These are phyloP conservation scores for Erysiphe pulchra DNA, from an alignment of 2,329 filamentous ascomycete species.

Conservation along the genomic window DNA sequence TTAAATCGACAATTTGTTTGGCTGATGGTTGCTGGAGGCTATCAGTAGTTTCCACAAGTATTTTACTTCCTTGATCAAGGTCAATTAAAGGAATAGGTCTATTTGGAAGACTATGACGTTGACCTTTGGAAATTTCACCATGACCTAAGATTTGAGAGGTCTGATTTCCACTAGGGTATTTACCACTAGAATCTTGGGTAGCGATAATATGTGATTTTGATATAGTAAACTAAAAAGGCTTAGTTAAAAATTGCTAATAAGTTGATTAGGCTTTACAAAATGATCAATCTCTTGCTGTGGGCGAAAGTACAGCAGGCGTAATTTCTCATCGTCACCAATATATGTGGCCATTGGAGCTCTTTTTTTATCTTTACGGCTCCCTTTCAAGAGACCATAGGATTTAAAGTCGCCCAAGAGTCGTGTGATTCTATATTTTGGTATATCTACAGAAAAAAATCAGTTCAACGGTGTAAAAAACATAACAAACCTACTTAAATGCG, in stretches of 20 bases:
- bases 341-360: slow-evolving; percentile 1
- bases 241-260: neutral
- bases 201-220: neutral
- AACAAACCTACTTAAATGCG: slow-evolving; percentile 1
- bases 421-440: neutral
- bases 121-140: neutral
- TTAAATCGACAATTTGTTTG: neutral
- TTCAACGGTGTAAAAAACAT: neutral
- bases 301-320: slow-evolving; percentile 2
- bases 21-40: neutral
- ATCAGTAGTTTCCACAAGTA: neutral
- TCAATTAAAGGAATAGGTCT: neutral
- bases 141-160: neutral
- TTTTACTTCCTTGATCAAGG: neutral
- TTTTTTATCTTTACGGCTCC: slow-evolving; percentile 1
- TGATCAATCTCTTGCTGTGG: slow-evolving; percentile 3
- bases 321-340: slow-evolving; percentile 1
- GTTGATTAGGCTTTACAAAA: slow-evolving; percentile 1
- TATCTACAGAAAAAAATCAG: neutral
- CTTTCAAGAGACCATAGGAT: slow-evolving; percentile 2
- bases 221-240: neutral
- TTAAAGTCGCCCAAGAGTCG: slow-evolving; percentile 1
- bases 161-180: neutral
- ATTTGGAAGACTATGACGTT: neutral
- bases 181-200: neutral